These are phyloP conservation scores for Cyclaneusma minus DNA, from an alignment of 2,329 filamentous ascomycete species.

Conservation along the genomic window DNA sequence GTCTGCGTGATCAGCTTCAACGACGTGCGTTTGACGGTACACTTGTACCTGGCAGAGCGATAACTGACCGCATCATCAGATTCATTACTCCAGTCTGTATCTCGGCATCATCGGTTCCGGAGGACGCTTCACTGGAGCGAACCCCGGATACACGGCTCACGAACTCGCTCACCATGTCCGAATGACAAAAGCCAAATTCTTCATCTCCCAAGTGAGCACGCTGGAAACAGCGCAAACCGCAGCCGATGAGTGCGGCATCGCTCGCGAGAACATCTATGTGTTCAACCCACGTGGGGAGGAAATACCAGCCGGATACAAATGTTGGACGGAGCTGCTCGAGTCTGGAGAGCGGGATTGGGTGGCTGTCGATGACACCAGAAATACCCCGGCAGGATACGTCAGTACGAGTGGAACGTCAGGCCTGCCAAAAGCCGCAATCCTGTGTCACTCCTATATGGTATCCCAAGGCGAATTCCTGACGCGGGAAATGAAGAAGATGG, in stretches of 20 bases:
- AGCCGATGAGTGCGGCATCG: constrained; percentile 14
- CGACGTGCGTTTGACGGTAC: constrained; percentile 9
- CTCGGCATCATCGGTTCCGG: constrained; percentile 15
- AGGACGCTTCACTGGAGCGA: constrained; percentile 12
- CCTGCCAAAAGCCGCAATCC: constrained; percentile 24
- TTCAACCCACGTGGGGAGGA: not conserved
- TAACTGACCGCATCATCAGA: constrained; percentile 4
- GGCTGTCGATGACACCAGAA: constrained; percentile 10
- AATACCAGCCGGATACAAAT: constrained; percentile 1
- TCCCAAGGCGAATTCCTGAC: constrained; percentile 28
- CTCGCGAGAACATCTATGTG: constrained; percentile 11
- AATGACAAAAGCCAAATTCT: constrained; percentile 11
- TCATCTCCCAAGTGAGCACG: constrained; percentile 14
- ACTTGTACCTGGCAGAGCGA: not conserved
- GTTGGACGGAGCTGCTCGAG: constrained; percentile 1
- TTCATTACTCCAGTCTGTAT: constrained; percentile 10
- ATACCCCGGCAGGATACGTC: constrained; percentile 27
- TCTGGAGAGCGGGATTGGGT: constrained; percentile 1
- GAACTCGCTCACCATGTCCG: constrained; percentile 16
- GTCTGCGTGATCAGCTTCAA: constrained; percentile 17
- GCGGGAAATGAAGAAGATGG: constrained; percentile 34
- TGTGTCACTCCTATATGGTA: constrained; percentile 21
- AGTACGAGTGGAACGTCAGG: constrained; percentile 41
- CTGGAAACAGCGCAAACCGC: constrained; percentile 8
- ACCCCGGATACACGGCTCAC: constrained; percentile 14